Conservation (phyloP, 1,139 yeast genomes). For the Suhomyces bokatorum region DNA sequence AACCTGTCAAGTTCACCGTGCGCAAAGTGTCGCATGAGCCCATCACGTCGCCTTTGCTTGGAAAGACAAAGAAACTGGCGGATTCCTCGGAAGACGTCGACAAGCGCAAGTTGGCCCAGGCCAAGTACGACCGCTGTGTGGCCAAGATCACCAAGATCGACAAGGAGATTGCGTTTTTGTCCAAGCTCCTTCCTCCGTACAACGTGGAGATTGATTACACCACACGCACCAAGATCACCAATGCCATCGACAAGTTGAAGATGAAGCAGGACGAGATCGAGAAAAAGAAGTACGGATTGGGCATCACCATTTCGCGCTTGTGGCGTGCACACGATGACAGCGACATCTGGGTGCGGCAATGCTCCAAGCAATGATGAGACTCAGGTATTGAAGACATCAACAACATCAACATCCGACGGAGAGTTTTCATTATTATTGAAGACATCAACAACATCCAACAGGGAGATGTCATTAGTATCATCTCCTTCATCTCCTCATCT, state of each 20-base stretch:
- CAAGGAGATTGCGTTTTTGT: conserved; percentile 43
- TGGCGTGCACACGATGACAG: conserved; percentile 48
- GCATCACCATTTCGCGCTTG: conserved; percentile 45
- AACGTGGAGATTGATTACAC: conserved; percentile 48
- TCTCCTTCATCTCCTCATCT: no score
- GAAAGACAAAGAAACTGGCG: neutral
- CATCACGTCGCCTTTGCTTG: conserved; percentile 15
- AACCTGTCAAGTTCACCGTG: conserved; percentile 45
- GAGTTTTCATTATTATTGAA: no score
- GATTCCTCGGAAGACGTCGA: conserved; percentile 6
- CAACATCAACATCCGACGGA: no score
- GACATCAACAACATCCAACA: no score
- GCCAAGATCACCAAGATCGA: conserved; percentile 38
- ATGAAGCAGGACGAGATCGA: conserved; percentile 46
- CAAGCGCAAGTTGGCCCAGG: conserved; percentile 30
- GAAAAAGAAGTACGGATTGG: conserved; percentile 45
- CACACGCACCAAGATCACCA: conserved; percentile 42
- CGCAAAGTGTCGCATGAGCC: conserved; percentile 44
- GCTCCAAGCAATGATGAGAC: conserved; percentile 15
- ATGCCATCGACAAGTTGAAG: conserved; percentile 45
- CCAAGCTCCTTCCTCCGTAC: conserved; percentile 45
- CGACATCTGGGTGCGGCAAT: conserved; percentile 46
- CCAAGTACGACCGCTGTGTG: conserved; percentile 39
- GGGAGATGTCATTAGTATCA: no score
- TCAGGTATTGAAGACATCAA: no score